Percentiles rank a stretch among this genome's conserved stretches.
Conservation (phyloP, 140 eudicot genomes). For the Flaveria floridana region DNA sequence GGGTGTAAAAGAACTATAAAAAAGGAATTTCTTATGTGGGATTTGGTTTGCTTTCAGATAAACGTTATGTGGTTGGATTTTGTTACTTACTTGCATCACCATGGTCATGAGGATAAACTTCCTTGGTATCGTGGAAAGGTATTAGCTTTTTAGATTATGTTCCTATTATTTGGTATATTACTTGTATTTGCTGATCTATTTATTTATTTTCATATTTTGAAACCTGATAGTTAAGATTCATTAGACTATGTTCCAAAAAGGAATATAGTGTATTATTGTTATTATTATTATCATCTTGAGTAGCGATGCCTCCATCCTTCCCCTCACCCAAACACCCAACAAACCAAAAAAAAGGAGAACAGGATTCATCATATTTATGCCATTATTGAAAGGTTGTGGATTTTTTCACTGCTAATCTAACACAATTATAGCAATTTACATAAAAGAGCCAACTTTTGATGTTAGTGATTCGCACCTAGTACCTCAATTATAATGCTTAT, state of each 20-base stretch:
- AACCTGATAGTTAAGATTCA: no score
- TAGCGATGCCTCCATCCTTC: no score
- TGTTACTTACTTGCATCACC: slow-evolving; percentile 80
- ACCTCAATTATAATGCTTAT: no score
- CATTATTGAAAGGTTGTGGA: neutral
- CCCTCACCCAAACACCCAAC: neutral
- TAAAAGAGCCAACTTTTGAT: neutral
- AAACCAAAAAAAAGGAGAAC: neutral
- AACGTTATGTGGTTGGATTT: slow-evolving; percentile 73
- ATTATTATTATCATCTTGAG: no score
- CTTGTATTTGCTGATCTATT: neutral
- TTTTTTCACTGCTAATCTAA: neutral
- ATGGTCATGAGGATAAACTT: slow-evolving; percentile 71
- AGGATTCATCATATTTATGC: neutral
- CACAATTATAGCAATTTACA: neutral
- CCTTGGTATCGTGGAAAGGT: slow-evolving; percentile 88
- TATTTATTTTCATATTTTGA: slow-evolving; percentile 10
- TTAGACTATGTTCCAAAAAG: no score
- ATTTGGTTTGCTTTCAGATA: slow-evolving; percentile 42
- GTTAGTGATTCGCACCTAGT: no score
- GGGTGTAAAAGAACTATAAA: neutral
- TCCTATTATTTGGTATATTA: neutral
- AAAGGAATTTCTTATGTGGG: slow-evolving; percentile 21
- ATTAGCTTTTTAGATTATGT: slow-evolving; percentile 15
- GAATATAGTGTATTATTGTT: neutral